These are phyloP conservation scores for Notholithocarpus densiflorus DNA, from an alignment of 306 rosid species.

Conservation along the genomic window DNA sequence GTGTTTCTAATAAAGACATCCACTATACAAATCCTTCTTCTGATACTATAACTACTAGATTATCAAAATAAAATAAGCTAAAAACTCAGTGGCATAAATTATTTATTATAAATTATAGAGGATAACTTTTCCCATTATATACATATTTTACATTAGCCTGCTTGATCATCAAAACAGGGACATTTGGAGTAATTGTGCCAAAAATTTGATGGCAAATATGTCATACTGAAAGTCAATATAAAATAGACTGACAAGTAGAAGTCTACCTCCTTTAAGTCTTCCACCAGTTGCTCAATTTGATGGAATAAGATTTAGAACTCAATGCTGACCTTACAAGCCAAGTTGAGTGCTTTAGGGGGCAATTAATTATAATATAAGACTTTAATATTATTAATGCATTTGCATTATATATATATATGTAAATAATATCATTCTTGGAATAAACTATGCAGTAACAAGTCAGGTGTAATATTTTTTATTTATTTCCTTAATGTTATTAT, in stretches of 20 bases:
- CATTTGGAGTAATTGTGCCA: background rate
- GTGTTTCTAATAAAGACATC: too few relatives aligned
- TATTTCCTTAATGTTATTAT: too few relatives aligned
- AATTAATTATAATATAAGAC: background rate
- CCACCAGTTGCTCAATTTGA: background rate
- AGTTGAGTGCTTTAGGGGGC: constrained; percentile 23
- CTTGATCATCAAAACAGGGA: background rate
- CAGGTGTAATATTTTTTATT: background rate
- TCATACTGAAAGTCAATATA: constrained; percentile 13
- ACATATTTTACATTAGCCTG: background rate
- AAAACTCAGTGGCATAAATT: too few relatives aligned
- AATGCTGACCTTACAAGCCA: constrained; percentile 23
- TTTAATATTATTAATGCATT: background rate
- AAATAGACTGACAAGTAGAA: background rate
- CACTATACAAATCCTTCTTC: too few relatives aligned
- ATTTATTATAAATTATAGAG: too few relatives aligned
- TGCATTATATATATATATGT: too few relatives aligned
- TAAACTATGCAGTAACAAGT: background rate
- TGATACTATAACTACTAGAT: too few relatives aligned
- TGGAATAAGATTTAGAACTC: background rate
- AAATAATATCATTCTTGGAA: background rate
- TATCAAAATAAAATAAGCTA: too few relatives aligned
- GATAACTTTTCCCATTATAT: too few relatives aligned
- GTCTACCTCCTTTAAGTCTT: constrained; percentile 5
- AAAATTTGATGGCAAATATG: background rate